phyloP scores from a whole-genome alignment of 1,139 yeast species.

The Lodderomyces metapsilosis region DNA sequence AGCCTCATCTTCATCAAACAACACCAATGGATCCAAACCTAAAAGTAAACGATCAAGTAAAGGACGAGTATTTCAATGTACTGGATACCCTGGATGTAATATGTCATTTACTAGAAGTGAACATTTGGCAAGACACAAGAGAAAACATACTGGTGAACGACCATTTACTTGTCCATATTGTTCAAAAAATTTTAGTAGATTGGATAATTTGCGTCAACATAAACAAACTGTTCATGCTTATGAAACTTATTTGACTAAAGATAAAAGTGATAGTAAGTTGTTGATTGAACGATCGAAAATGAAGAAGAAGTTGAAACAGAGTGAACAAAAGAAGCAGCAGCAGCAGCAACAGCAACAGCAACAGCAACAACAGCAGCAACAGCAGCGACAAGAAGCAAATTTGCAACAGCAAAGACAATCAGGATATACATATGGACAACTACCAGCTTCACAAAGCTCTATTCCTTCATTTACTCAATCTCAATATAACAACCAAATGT shows the following conservation, averaged over 20 bases:
- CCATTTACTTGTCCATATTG: constrained; percentile 90
- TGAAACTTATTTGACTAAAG: constrained; percentile 43
- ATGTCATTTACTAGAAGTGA: constrained; percentile 90
- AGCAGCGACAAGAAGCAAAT: constrained; percentile 5
- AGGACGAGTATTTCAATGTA: constrained; percentile 76
- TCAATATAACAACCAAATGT: constrained; percentile 7
- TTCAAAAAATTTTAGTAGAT: constrained; percentile 72
- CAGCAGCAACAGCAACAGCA: constrained; percentile 2
- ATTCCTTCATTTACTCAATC: constrained; percentile 2
- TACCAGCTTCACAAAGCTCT: constrained; percentile 9
- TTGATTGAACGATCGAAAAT: constrained; percentile 10
- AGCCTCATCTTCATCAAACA: constrained; percentile 6
- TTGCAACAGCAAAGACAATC: constrained; percentile 4
- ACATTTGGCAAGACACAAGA: constrained; percentile 86
- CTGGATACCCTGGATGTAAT: constrained; percentile 81
- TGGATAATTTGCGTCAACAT: constrained; percentile 90
- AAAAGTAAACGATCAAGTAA: constrained; percentile 43
- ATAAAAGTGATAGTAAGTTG: constrained; percentile 11
- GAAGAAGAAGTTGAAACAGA: constrained; percentile 11
- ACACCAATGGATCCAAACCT: constrained; percentile 12
- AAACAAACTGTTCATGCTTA: constrained; percentile 90
- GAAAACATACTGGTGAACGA: constrained; percentile 94
- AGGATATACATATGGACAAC: constrained; percentile 7
- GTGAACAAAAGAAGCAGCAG: constrained; percentile 8
- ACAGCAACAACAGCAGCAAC: constrained; percentile 9